Conservation (phyloP, 164 flowering plant species). For the Buxus sempervirens region DNA sequence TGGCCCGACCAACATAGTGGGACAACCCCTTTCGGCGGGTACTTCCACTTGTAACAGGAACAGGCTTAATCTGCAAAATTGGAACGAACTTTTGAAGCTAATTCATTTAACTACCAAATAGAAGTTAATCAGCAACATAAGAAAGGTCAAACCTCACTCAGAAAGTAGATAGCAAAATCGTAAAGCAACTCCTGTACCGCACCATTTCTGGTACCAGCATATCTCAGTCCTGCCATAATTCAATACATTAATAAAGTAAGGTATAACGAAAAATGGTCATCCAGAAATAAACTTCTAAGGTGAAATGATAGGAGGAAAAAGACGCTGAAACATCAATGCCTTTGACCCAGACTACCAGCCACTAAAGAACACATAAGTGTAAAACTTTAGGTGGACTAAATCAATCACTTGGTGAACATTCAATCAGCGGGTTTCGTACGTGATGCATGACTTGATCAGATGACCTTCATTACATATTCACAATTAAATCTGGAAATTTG, state of each 20-base stretch:
- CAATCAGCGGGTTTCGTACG: too few relatives aligned
- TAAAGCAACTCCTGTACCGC: slow-evolving; percentile 82
- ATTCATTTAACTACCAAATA: neutral
- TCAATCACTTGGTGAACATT: too few relatives aligned
- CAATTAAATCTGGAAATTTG: neutral
- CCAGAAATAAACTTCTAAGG: neutral
- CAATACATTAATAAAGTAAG: neutral
- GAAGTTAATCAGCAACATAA: slow-evolving; percentile 12
- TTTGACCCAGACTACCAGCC: too few relatives aligned
- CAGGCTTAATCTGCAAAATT: slow-evolving; percentile 75
- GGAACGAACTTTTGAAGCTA: neutral
- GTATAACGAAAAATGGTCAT: neutral
- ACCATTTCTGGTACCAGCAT: slow-evolving; percentile 88
- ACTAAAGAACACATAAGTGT: too few relatives aligned
- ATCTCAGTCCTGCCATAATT: slow-evolving; percentile 65
- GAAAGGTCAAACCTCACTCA: slow-evolving; percentile 70
- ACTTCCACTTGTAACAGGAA: slow-evolving; percentile 40
- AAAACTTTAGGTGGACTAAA: too few relatives aligned
- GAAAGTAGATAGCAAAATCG: slow-evolving; percentile 72
- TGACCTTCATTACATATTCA: too few relatives aligned
- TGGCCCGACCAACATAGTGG: slow-evolving; percentile 76
- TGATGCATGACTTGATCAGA: too few relatives aligned
- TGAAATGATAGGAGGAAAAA: too few relatives aligned
- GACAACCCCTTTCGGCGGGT: slow-evolving; percentile 71
- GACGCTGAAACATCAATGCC: too few relatives aligned